These are phyloP conservation scores for Beauveria scarabaeidicola DNA, from an alignment of 2,329 filamentous ascomycete species.

Conservation along the genomic window DNA sequence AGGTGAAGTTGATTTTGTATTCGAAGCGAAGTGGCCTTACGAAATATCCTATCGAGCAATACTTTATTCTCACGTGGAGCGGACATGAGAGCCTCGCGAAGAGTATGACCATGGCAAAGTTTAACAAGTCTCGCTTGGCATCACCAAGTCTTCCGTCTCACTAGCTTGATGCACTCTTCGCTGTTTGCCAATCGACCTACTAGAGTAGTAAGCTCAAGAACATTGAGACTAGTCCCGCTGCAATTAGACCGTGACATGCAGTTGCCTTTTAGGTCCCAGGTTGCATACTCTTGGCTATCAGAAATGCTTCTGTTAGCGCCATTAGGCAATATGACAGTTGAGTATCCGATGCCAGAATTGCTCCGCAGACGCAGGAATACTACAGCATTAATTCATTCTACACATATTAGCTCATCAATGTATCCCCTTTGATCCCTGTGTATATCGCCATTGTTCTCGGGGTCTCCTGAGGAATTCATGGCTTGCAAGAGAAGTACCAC, in stretches of 20 bases:
- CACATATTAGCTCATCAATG: too few relatives aligned
- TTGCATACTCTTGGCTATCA: neutral
- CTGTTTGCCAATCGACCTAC: neutral
- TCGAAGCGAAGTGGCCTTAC: neutral
- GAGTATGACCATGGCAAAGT: neutral
- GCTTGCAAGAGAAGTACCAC: too few relatives aligned
- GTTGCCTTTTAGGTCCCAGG: neutral
- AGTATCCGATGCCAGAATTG: neutral
- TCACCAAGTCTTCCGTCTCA: neutral
- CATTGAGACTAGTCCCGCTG: neutral
- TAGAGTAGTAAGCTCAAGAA: neutral
- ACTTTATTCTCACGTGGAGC: neutral
- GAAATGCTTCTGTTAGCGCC: neutral
- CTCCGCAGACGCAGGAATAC: neutral
- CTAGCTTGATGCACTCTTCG: neutral
- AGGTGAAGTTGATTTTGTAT: neutral
- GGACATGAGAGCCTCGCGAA: neutral
- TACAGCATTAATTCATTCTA: neutral
- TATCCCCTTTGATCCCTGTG: neutral
- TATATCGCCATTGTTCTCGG: neutral
- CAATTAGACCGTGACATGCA: neutral
- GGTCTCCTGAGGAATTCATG: too few relatives aligned
- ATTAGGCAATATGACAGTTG: neutral
- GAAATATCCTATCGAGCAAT: neutral
- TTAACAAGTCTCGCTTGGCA: neutral